phyloP scores from a whole-genome alignment of 177 flowering plant species.

The Vitis hybrid region DNA sequence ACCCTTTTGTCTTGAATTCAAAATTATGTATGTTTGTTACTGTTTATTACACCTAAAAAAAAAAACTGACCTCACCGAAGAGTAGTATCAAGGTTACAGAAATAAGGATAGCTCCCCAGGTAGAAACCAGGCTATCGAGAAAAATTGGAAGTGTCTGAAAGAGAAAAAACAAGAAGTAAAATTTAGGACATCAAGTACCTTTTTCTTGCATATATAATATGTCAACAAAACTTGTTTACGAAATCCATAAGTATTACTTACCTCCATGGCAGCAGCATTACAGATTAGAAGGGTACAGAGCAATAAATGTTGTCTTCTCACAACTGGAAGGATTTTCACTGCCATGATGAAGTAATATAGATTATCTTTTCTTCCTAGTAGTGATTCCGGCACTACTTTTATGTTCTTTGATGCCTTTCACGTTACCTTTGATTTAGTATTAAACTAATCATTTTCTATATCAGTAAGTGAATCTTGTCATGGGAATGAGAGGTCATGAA shows the following conservation, averaged over 20 bases:
- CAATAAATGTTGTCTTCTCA: conserved; percentile 56
- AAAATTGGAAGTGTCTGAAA: conserved; percentile 83
- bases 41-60: no score
- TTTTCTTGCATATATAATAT: background rate
- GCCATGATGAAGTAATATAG: background rate
- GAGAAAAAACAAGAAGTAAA: background rate
- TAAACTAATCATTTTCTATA: no score
- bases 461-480: no score
- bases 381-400: no score
- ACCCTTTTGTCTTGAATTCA: no score
- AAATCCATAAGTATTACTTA: conserved; percentile 11
- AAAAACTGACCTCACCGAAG: conserved; percentile 70
- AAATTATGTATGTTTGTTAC: no score
- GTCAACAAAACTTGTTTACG: background rate
- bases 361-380: no score
- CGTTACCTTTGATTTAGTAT: no score
- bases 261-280: conserved; percentile 83
- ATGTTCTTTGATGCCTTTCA: no score
- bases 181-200: background rate
- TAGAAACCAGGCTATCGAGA: conserved; percentile 58
- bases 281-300: conserved; percentile 68
- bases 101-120: conserved; percentile 74
- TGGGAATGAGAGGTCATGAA: no score
- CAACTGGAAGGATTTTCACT: conserved; percentile 38
- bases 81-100: conserved; percentile 78